These are phyloP conservation scores for Trichoderma lentiforme DNA, from an alignment of 2,329 filamentous ascomycete species.

Conservation along the genomic window DNA sequence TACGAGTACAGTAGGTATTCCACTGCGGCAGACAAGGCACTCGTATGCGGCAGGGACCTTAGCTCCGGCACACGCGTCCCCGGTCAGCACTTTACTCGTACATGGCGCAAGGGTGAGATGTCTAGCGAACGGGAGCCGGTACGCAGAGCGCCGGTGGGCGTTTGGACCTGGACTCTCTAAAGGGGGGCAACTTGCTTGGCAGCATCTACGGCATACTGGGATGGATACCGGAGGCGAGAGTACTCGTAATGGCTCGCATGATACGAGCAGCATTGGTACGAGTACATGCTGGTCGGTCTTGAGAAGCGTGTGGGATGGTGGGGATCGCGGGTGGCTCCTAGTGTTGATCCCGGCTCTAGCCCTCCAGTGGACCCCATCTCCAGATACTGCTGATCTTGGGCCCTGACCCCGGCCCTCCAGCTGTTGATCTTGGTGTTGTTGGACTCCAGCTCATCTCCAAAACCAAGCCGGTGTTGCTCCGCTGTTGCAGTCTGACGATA, in stretches of 20 bases:
- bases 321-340: neutral
- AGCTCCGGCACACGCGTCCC: conserved; percentile 9
- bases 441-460: neutral
- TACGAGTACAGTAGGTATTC: neutral
- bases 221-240: neutral
- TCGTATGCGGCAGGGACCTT: neutral
- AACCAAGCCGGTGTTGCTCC: neutral
- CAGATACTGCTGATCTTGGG: neutral
- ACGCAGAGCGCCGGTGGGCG: neutral
- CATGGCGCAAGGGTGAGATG: neutral
- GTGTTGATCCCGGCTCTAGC: conserved; percentile 5
- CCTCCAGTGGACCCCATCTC: conserved; percentile 12
- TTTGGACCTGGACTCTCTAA: neutral
- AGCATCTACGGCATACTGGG: neutral
- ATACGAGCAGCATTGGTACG: neutral
- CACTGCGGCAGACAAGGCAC: neutral
- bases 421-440: neutral
- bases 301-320: neutral
- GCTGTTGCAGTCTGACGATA: neutral
- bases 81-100: conserved; percentile 9
- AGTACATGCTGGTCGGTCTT: neutral
- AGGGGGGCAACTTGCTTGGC: neutral
- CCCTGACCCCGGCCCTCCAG: neutral
- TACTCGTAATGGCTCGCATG: neutral
- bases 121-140: neutral